phyloP scores from a whole-genome alignment of 768 basidiomycete species.

The Psilocybe cyanescens region DNA sequence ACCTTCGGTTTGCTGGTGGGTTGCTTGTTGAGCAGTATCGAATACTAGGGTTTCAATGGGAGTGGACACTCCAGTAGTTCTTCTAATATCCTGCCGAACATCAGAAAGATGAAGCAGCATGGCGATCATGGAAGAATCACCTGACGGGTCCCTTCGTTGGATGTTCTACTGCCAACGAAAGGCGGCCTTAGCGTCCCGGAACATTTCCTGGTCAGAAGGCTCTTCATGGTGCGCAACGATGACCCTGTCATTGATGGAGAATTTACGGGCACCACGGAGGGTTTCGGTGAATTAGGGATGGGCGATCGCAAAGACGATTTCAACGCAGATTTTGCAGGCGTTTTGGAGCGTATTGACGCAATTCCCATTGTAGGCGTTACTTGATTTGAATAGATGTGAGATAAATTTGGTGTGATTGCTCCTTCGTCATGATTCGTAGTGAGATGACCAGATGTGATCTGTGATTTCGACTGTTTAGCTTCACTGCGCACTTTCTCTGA shows the following conservation, averaged over 20 bases:
- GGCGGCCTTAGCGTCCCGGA: constrained; percentile 27
- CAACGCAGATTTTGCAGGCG: constrained; percentile 34
- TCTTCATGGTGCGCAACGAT: constrained; percentile 34
- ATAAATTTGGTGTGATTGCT: constrained; percentile 8
- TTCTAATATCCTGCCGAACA: constrained; percentile 1
- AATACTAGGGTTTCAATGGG: background rate
- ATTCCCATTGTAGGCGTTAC: constrained; percentile 22
- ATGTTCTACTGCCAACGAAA: constrained; percentile 17
- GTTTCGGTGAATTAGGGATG: constrained; percentile 3
- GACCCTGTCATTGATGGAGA: constrained; percentile 21
- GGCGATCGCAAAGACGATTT: constrained; percentile 36
- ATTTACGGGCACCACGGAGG: background rate
- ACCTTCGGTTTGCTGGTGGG: background rate
- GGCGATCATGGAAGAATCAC: constrained; percentile 12
- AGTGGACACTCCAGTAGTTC: background rate
- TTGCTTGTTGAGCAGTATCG: background rate
- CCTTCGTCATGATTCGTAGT: constrained; percentile 1
- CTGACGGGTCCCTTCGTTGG: constrained; percentile 22
- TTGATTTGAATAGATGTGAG: constrained; percentile 14
- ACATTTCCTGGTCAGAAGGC: constrained; percentile 31
- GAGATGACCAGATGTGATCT: background rate
- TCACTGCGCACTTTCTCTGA: background rate
- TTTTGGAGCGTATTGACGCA: constrained; percentile 34
- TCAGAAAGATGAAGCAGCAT: background rate
- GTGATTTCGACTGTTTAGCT: constrained; percentile 6